Conservation (phyloP, 1,284 basidiomycete genomes). For the Earliella scabrosa region DNA sequence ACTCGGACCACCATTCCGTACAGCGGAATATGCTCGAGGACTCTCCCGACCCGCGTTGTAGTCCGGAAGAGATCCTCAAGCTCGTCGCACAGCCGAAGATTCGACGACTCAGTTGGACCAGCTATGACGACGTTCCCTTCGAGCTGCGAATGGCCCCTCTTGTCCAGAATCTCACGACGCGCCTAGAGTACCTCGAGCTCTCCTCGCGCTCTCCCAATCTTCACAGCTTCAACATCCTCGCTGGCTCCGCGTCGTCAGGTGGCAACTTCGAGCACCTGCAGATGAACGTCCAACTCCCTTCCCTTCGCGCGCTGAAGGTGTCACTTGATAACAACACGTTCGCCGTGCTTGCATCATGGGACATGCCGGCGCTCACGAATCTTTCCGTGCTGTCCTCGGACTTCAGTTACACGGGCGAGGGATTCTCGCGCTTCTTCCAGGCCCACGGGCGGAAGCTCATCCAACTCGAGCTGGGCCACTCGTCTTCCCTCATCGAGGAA, state of each 20-base stretch:
- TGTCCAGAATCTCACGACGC: constrained; percentile 50
- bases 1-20: constrained; percentile 65
- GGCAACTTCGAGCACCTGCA: constrained; percentile 27
- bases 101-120: constrained; percentile 67
- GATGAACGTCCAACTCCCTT: constrained; percentile 49
- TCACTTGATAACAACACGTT: constrained; percentile 74
- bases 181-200: constrained; percentile 63
- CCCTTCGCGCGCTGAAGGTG: constrained; percentile 66
- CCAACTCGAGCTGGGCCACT: constrained; percentile 75
- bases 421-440: constrained; percentile 67
- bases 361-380: constrained; percentile 62
- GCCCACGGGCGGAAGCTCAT: constrained; percentile 62
- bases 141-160: constrained; percentile 59
- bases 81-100: constrained; percentile 62
- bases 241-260: constrained; percentile 24
- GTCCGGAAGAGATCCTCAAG: constrained; percentile 57
- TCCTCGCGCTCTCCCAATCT: constrained; percentile 43
- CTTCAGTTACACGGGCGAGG: constrained; percentile 63
- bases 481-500: constrained; percentile 64
- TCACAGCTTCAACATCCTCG: constrained; percentile 29
- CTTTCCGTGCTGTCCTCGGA: constrained; percentile 71
- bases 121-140: constrained; percentile 67
- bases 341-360: constrained; percentile 58
- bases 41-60: constrained; percentile 47
- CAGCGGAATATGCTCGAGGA: constrained; percentile 54